A percentile compares a stretch with the other conserved stretches of the same genome.
phyloP scores from a whole-genome alignment of 495 filamentous ascomycete species.

The Achaetomiella virescens region DNA sequence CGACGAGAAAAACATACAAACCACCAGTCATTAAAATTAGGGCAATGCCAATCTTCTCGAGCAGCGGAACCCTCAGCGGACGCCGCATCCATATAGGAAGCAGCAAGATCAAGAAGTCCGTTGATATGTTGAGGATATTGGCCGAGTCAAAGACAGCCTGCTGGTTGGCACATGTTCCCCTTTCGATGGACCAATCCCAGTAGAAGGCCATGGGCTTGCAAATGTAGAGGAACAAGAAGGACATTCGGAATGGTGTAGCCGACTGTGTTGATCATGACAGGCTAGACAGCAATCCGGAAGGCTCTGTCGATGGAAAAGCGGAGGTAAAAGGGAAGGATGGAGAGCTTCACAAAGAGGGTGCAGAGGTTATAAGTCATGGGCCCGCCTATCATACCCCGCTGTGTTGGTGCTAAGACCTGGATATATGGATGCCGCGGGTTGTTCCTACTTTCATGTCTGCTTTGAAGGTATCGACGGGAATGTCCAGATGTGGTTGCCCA shows the following conservation, averaged over 20 bases:
- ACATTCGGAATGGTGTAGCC: conserved; percentile 21
- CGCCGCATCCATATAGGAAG: conserved; percentile 24
- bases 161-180: conserved; percentile 18
- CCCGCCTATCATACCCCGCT: conserved; percentile 23
- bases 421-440: background rate
- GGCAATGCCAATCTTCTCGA: conserved; percentile 21
- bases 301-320: conserved; percentile 18
- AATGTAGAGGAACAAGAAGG: conserved; percentile 18
- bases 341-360: conserved; percentile 29
- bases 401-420: background rate
- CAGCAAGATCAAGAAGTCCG: conserved; percentile 20
- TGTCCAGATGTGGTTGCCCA: conserved; percentile 11
- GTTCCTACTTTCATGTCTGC: conserved; percentile 1
- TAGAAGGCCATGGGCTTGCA: conserved; percentile 22
- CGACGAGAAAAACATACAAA: conserved; percentile 26
- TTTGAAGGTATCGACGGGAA: background rate
- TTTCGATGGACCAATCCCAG: conserved; percentile 21
- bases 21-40: conserved; percentile 28
- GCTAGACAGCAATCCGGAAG: conserved; percentile 21
- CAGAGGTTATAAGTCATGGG: conserved; percentile 20
- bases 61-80: conserved; percentile 8
- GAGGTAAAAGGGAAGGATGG: conserved; percentile 29
- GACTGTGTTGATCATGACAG: conserved; percentile 21
- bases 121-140: conserved; percentile 19
- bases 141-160: conserved; percentile 10